These are phyloP conservation scores for Xylariaceae sp. DNA, from an alignment of 2,329 filamentous ascomycete species.

Conservation along the genomic window DNA sequence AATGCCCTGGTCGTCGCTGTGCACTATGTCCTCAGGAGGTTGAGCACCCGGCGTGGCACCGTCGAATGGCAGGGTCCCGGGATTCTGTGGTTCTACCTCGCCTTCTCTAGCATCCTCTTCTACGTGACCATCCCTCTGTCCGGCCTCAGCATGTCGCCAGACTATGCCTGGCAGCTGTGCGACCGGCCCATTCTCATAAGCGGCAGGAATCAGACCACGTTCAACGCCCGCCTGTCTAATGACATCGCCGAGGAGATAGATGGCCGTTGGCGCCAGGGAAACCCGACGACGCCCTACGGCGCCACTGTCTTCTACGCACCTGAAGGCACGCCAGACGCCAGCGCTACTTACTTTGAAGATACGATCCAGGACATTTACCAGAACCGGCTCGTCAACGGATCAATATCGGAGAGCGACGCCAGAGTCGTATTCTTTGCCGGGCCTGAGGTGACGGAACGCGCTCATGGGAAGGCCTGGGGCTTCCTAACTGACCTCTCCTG, in stretches of 20 bases:
- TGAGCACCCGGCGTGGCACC: not conserved
- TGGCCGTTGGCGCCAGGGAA: conserved; percentile 4
- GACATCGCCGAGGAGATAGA: conserved; percentile 1
- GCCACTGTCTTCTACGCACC: conserved; percentile 6
- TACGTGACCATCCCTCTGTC: conserved; percentile 2
- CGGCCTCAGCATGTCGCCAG: conserved; percentile 2
- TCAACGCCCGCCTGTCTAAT: conserved; percentile 3
- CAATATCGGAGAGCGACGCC: not conserved
- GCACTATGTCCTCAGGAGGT: not conserved
- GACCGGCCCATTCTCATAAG: not conserved
- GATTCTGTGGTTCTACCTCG: conserved; percentile 4
- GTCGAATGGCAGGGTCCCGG: not conserved
- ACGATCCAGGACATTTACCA: conserved; percentile 6
- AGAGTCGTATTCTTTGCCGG: conserved; percentile 3
- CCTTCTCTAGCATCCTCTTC: conserved; percentile 3
- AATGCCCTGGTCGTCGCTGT: not conserved
- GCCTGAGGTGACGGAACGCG: conserved; percentile 1
- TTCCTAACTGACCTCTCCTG: conserved; percentile 2
- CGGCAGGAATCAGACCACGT: conserved; percentile 9
- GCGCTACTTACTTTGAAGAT: conserved; percentile 4
- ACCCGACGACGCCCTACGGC: not conserved
- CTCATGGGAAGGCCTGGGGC: conserved; percentile 6
- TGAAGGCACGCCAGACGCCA: conserved; percentile 2
- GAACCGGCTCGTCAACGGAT: not conserved
- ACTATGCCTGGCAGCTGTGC: conserved; percentile 1